Evolutionary conservation across 371 early-diverging fungal species (phyloP), one percentile per base, ranked within the genome.

Genomic region (Mortierella sp.): DNA sequence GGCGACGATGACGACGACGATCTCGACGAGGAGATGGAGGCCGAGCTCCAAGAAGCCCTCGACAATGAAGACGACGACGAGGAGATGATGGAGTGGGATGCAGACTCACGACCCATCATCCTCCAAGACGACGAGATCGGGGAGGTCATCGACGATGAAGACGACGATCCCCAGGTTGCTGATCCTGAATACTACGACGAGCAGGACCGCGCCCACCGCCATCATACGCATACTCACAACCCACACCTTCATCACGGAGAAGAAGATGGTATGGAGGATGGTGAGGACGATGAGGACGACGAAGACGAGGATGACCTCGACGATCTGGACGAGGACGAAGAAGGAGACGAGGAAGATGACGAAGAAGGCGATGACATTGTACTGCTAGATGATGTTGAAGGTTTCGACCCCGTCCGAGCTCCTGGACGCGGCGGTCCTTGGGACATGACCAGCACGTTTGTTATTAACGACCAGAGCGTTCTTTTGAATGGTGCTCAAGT

Each of bases 1-100:
- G 92, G 89, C 68, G 91, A 91, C 11, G 93, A 93, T n/a, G 51
- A 51, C 51, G 94, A 93, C 75, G 88, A 91, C 41, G 91, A 90
- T 11, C 90, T 90, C 56, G 83, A 79, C 43, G 89, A 82, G n/a
- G 88, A 82, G 4, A 81, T 82, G 78, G 82, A 82, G 12, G 83
- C 83, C 44, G 90, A 83, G 2, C 88, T 88, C 6, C 85, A 89
- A 18, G 89, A 83, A 4, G 85, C 79, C 27, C 86, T 87, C 46
- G 82, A 79, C 27, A 77, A 84, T 1, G 80, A 78, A n/a, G 77
- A 77, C 38, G 84, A 79, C 14, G 82, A 81, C 54, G 88, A 88
- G 32, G 82, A 82, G 18, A 82, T 81, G 74, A 84, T 81, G 82
- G 87, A 89, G 38, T 83, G 87, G 84, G 81, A 87, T 74, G 77